A percentile compares a stretch with the other conserved stretches of the same genome.
phyloP scores from a whole-genome alignment of 2,329 filamentous ascomycete genomes.

The Colletotrichum kahawae region DNA sequence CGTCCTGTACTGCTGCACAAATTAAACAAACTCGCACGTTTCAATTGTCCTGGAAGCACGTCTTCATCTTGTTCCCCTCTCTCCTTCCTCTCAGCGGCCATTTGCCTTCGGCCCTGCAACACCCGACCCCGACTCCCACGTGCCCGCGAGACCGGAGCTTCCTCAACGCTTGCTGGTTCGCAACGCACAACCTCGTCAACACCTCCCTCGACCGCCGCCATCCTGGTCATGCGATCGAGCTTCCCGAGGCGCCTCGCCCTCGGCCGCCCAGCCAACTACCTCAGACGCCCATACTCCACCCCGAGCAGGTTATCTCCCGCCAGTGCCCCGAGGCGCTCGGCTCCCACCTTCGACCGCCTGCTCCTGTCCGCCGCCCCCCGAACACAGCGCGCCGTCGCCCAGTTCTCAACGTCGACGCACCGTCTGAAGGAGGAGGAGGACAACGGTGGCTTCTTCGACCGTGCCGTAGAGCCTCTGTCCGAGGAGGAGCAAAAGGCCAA shows the following conservation, averaged over 20 bases:
- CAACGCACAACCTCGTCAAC: not conserved
- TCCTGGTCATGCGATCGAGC: constrained; percentile 47
- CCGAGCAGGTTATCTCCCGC: constrained; percentile 21
- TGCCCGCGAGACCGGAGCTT: constrained; percentile 1
- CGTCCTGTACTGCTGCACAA: constrained; percentile 1
- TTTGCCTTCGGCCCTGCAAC: not conserved
- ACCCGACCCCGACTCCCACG: not conserved
- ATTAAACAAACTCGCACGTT: not conserved
- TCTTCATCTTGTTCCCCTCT: not conserved
- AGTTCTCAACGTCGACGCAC: constrained; percentile 41
- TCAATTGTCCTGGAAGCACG: not conserved
- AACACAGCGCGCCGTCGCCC: constrained; percentile 31
- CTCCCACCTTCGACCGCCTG: constrained; percentile 34
- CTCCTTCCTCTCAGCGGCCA: not conserved
- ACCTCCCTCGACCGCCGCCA: not conserved
- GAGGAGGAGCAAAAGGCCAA: constrained; percentile 60
- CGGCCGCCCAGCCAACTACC: constrained; percentile 35
- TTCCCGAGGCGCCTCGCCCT: constrained; percentile 43
- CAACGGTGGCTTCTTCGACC: constrained; percentile 56
- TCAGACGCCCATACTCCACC: constrained; percentile 28
- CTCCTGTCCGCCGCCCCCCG: constrained; percentile 33
- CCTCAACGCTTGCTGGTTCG: not conserved
- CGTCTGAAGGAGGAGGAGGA: constrained; percentile 42
- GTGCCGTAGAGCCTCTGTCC: constrained; percentile 52
- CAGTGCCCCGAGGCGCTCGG: constrained; percentile 12